Evolutionary conservation across 768 basidiomycete genomes (phyloP).

Genomic region (Lactarius vividus): DNA sequence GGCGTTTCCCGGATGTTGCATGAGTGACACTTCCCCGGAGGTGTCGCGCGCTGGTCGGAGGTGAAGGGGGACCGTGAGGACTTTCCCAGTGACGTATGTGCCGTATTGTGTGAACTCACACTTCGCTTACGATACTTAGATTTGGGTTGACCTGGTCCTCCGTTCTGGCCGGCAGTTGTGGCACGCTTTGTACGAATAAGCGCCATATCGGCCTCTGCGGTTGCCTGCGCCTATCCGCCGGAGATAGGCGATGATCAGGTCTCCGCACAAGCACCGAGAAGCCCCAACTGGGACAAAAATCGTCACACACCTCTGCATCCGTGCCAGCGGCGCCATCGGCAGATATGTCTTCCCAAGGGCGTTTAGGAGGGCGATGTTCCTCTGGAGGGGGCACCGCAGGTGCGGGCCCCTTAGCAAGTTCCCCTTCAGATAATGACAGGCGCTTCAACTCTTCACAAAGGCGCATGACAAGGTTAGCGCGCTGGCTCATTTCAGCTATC

Average conservation of each 20-base stretch:
- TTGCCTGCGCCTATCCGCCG: constrained; percentile 48
- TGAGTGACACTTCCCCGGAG: constrained; percentile 84
- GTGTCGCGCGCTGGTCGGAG: constrained; percentile 68
- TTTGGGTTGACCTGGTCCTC: constrained; percentile 52
- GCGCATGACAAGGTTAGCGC: constrained; percentile 63
- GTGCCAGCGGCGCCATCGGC: constrained; percentile 37
- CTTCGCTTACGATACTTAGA: constrained; percentile 84
- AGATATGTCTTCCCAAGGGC: constrained; percentile 76
- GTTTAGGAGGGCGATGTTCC: constrained; percentile 63
- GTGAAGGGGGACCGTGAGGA: constrained; percentile 3
- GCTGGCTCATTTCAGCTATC: constrained; percentile 65
- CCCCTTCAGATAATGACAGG: constrained; percentile 33
- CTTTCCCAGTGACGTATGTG: constrained; percentile 30
- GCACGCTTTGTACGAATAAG: constrained; percentile 79
- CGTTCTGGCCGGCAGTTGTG: constrained; percentile 53
- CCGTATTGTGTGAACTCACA: constrained; percentile 47
- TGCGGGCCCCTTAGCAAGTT: constrained; percentile 29
- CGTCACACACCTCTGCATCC: constrained; percentile 21
- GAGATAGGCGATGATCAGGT: constrained; percentile 28
- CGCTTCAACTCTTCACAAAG: constrained; percentile 62
- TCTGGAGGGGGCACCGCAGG: constrained; percentile 36
- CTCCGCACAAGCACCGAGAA: constrained; percentile 19
- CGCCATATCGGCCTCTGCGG: constrained; percentile 83
- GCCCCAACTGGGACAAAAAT: constrained; percentile 19
- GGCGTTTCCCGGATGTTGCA: constrained; percentile 86